A percentile compares a stretch with the other conserved stretches of the same genome.
Conservation (phyloP, 805 yeast species). For the Ogataea nonfermentans region DNA sequence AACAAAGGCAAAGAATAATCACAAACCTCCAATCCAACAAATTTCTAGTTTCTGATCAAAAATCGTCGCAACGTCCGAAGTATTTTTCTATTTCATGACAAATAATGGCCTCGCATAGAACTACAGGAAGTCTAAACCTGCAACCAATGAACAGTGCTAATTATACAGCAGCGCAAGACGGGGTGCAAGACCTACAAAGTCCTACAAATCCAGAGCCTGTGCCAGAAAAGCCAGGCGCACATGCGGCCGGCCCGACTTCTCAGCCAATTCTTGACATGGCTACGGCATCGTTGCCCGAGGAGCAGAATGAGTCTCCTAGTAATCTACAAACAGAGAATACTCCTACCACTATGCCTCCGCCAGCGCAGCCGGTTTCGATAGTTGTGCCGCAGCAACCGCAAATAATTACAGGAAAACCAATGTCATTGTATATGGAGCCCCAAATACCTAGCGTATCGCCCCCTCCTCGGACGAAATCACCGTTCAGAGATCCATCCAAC, state of each 20-base stretch:
- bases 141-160: constrained; percentile 35
- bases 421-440: constrained; percentile 7
- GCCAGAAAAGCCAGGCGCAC: background rate
- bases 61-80: background rate
- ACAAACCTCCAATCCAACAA: too few relatives aligned
- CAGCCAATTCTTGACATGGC: constrained; percentile 21
- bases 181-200: constrained; percentile 18
- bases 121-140: constrained; percentile 26
- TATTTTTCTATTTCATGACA: background rate
- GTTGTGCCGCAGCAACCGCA: background rate
- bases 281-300: constrained; percentile 12
- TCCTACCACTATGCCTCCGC: background rate
- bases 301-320: background rate
- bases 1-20: constrained; percentile 5
- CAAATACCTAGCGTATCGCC: constrained; percentile 7
- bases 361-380: background rate
- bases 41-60: too few relatives aligned
- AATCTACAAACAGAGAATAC: background rate
- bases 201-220: constrained; percentile 2
- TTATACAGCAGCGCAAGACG: constrained; percentile 33
- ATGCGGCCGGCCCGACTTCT: constrained; percentile 2
- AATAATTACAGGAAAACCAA: constrained; percentile 7
- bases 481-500: constrained; percentile 32
- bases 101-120: constrained; percentile 23
- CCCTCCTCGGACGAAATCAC: constrained; percentile 27